Conservation (phyloP, 805 yeast genomes). For the Metschnikowia arizonensis region DNA sequence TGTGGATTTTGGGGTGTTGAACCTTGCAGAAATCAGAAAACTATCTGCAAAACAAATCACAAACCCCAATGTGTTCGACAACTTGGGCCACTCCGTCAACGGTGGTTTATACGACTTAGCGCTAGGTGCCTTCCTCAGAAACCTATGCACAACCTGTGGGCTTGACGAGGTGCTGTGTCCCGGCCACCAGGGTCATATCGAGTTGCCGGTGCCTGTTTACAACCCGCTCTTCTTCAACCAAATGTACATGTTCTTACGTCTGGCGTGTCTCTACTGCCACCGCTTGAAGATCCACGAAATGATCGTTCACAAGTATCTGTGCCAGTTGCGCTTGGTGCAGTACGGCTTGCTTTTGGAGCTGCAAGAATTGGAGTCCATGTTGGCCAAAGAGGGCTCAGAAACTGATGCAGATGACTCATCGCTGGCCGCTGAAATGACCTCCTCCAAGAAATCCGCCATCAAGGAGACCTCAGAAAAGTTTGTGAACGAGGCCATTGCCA, state of each 20-base stretch:
- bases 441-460: conserved; percentile 42
- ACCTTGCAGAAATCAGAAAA: conserved; percentile 76
- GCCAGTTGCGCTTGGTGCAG: conserved; percentile 79
- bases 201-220: conserved; percentile 91
- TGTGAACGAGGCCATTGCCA: conserved; percentile 66
- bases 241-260: conserved; percentile 76
- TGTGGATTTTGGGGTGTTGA: conserved; percentile 85
- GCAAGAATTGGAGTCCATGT: conserved; percentile 63
- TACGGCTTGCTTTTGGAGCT: conserved; percentile 84
- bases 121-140: conserved; percentile 88
- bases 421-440: conserved; percentile 32
- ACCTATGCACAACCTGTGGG: conserved; percentile 93
- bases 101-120: conserved; percentile 94
- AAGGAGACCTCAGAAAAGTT: conserved; percentile 59
- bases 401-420: conserved; percentile 41
- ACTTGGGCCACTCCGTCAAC: conserved; percentile 89
- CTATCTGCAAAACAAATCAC: conserved; percentile 93
- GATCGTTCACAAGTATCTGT: conserved; percentile 72
- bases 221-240: conserved; percentile 93
- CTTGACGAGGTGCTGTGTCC: conserved; percentile 92
- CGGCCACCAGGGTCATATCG: conserved; percentile 98
- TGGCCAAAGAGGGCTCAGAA: conserved; percentile 26
- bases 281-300: conserved; percentile 64
- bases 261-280: conserved; percentile 87
- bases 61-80: conserved; percentile 93